These are phyloP conservation scores for Lecanicillium sp. DNA, from an alignment of 2,329 filamentous ascomycete species.

Conservation along the genomic window DNA sequence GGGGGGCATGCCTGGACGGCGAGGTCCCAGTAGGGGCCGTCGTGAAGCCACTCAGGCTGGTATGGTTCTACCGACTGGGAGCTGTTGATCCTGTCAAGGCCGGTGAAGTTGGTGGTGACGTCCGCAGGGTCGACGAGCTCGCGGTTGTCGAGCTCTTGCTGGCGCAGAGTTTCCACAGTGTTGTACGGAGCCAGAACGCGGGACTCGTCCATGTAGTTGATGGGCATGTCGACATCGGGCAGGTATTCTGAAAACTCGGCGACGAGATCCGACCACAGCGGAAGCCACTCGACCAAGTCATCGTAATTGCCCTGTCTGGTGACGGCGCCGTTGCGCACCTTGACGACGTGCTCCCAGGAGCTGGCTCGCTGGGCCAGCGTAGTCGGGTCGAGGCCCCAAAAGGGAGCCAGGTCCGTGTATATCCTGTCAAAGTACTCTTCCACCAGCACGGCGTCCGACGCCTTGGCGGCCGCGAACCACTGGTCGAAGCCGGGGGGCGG, in stretches of 20 bases:
- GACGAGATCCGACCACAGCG: slow-evolving; percentile 42
- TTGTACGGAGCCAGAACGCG: slow-evolving; percentile 54
- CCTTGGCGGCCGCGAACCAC: slow-evolving; percentile 48
- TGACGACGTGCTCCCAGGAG: slow-evolving; percentile 37
- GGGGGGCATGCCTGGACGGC: slow-evolving; percentile 50
- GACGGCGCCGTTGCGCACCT: slow-evolving; percentile 38
- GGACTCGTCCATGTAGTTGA: slow-evolving; percentile 58
- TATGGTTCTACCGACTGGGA: slow-evolving; percentile 25
- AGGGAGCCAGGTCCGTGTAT: slow-evolving; percentile 54
- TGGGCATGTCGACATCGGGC: slow-evolving; percentile 59
- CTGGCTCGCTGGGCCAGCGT: slow-evolving; percentile 30
- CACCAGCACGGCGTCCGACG: slow-evolving; percentile 46
- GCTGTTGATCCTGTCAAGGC: slow-evolving; percentile 28
- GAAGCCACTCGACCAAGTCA: slow-evolving; percentile 34
- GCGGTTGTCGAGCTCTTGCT: slow-evolving; percentile 36
- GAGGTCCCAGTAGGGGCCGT: slow-evolving; percentile 49
- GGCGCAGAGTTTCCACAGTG: slow-evolving; percentile 42
- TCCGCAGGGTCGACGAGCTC: slow-evolving; percentile 32
- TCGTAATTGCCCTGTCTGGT: slow-evolving; percentile 28
- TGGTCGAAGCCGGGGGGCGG: slow-evolving; percentile 57
- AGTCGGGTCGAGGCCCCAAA: slow-evolving; percentile 46
- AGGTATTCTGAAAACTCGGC: slow-evolving; percentile 43
- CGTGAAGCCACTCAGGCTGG: slow-evolving; percentile 42
- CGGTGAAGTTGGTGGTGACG: slow-evolving; percentile 35
- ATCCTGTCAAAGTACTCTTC: slow-evolving; percentile 60